These are phyloP conservation scores for Lipomyces sp. DNA, from an alignment of 805 yeast genomes.

Conservation along the genomic window DNA sequence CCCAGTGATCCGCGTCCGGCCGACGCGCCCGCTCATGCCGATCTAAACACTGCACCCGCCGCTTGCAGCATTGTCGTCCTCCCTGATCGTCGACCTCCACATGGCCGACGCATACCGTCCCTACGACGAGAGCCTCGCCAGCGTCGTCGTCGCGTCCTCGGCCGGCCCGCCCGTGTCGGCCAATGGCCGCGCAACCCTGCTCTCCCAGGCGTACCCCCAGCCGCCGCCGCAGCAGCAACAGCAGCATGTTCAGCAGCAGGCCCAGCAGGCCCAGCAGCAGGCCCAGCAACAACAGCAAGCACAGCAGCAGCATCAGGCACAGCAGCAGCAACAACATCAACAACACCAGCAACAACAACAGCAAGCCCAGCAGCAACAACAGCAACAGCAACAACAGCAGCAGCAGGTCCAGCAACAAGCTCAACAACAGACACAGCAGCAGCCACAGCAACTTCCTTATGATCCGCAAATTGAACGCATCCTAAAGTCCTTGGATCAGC, in stretches of 20 bases:
- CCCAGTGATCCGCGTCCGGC: not conserved
- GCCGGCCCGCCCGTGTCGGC: constrained; percentile 8
- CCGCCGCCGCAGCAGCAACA: not conserved
- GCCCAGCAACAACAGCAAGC: constrained; percentile 32
- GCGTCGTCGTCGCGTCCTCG: constrained; percentile 15
- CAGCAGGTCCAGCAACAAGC: constrained; percentile 29
- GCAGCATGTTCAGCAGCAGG: constrained; percentile 3
- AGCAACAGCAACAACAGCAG: constrained; percentile 22
- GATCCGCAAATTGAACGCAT: constrained; percentile 21
- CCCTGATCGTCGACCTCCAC: not conserved
- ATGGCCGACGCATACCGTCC: constrained; percentile 21
- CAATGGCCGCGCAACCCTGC: constrained; percentile 6
- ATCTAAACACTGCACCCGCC: too few relatives aligned
- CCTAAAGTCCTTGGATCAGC: constrained; percentile 31
- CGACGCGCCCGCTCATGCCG: not conserved
- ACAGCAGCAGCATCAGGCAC: constrained; percentile 6
- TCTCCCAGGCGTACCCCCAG: constrained; percentile 3
- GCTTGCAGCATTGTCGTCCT: not conserved
- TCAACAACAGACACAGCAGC: constrained; percentile 20
- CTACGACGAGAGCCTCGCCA: constrained; percentile 20
- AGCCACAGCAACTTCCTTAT: constrained; percentile 30
- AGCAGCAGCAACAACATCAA: constrained; percentile 8
- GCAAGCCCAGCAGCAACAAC: constrained; percentile 12
- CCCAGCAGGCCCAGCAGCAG: constrained; percentile 23
- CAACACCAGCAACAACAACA: constrained; percentile 11